Conservation (phyloP, 2,329 filamentous ascomycete species). For the Ascosphaera apis region DNA sequence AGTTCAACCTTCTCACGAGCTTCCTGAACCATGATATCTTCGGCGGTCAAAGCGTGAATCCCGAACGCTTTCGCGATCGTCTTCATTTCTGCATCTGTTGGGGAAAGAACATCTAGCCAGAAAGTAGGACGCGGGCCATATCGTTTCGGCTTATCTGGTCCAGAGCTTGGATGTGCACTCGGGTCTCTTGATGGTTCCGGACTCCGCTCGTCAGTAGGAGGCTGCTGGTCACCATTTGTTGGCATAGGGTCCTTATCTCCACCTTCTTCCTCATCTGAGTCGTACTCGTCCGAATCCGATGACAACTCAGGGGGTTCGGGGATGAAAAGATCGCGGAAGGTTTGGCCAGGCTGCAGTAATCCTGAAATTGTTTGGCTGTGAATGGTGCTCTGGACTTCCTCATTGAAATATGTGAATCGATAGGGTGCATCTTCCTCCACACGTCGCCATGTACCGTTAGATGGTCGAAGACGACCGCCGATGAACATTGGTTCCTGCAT, state of each 20-base stretch:
- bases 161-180: constrained; percentile 4
- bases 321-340: constrained; percentile 71
- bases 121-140: constrained; percentile 77
- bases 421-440: constrained; percentile 79
- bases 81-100: constrained; percentile 90
- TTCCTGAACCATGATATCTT: constrained; percentile 95
- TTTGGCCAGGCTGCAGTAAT: constrained; percentile 61
- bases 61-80: constrained; percentile 78
- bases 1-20: constrained; percentile 94
- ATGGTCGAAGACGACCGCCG: constrained; percentile 65
- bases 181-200: constrained; percentile 12
- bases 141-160: constrained; percentile 24
- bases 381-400: constrained; percentile 85
- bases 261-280: constrained; percentile 35
- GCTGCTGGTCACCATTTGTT: constrained; percentile 8
- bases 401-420: constrained; percentile 96
- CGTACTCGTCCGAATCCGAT: constrained; percentile 31
- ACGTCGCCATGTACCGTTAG: constrained; percentile 60
- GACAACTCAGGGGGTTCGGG: constrained; percentile 59
- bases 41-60: constrained; percentile 82
- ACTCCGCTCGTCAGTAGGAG: constrained; percentile 8
- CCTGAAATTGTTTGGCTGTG: constrained; percentile 92
- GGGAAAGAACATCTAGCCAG: constrained; percentile 84
- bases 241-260: constrained; percentile 16
- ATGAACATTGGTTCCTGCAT: constrained; percentile 87